phyloP scores from a whole-genome alignment of 352 stramenopile species.

The Pythium phragmiticola region DNA sequence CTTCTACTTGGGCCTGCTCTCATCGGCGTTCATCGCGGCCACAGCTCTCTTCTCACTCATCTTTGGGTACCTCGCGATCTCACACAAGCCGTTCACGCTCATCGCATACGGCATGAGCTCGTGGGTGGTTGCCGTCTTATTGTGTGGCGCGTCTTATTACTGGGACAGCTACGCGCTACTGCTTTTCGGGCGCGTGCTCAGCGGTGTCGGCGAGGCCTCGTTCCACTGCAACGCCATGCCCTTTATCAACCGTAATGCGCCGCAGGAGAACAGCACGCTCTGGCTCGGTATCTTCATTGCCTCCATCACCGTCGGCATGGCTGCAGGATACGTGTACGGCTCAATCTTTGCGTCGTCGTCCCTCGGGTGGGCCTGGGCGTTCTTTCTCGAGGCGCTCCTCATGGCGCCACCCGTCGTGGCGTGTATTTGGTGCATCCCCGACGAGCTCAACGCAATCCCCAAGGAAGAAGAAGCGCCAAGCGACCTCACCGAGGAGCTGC shows the following conservation, averaged over 20 bases:
- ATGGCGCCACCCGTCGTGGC: conserved; percentile 73
- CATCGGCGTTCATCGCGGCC: conserved; percentile 84
- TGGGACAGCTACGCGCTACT: conserved; percentile 88
- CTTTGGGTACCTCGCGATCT: conserved; percentile 89
- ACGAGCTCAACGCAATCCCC: conserved; percentile 39
- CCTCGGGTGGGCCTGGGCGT: conserved; percentile 77
- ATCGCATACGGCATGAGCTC: conserved; percentile 89
- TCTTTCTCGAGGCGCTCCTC: conserved; percentile 80
- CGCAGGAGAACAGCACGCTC: conserved; percentile 61
- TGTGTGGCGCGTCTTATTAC: conserved; percentile 74
- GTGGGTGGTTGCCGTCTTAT: conserved; percentile 81
- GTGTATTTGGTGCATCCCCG: conserved; percentile 45
- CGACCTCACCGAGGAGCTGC: conserved; percentile 24
- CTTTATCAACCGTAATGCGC: conserved; percentile 91
- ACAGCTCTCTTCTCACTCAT: conserved; percentile 91
- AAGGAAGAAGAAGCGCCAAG: conserved; percentile 31
- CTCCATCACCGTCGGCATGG: conserved; percentile 63
- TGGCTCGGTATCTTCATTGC: conserved; percentile 93
- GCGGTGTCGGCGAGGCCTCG: conserved; percentile 90
- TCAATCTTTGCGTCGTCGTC: conserved; percentile 56
- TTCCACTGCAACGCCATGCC: conserved; percentile 91
- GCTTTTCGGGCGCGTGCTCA: conserved; percentile 85
- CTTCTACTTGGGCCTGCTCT: conserved; percentile 83
- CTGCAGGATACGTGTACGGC: conserved; percentile 81
- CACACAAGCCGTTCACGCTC: conserved; percentile 86